These are phyloP conservation scores for Calonectria fujianensis DNA, from an alignment of 2,329 filamentous ascomycete species.

Conservation along the genomic window DNA sequence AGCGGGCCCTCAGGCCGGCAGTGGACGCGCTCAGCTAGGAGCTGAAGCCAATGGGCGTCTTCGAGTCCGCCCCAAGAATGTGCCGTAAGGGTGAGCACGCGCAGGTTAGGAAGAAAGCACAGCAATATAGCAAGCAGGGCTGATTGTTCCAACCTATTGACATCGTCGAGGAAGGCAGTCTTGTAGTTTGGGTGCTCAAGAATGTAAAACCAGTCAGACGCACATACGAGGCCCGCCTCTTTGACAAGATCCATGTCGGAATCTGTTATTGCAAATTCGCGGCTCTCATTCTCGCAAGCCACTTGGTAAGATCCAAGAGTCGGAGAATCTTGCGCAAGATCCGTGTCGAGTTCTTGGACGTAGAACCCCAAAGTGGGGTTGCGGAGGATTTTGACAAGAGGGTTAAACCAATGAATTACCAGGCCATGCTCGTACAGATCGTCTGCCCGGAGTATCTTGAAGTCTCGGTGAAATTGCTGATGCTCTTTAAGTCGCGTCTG, in stretches of 20 bases:
- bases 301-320: not conserved
- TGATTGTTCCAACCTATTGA: not conserved
- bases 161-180: not conserved
- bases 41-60: not conserved
- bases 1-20: not conserved
- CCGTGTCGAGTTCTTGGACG: not conserved
- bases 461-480: not conserved
- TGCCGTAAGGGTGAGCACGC: not conserved
- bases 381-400: not conserved
- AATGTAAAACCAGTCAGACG: conserved; percentile 4
- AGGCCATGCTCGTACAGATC: not conserved
- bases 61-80: not conserved
- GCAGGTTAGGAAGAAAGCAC: not conserved
- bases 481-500: not conserved
- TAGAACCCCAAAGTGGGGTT: not conserved
- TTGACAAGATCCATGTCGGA: not conserved
- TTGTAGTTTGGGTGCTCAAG: not conserved
- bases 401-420: not conserved
- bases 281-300: not conserved
- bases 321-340: not conserved
- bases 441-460: not conserved
- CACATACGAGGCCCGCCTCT: not conserved
- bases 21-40: not conserved
- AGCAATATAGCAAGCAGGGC: conserved; percentile 2
- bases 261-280: not conserved